These are phyloP conservation scores for Phytophthora pisi DNA, from an alignment of 352 stramenopile genomes.

Conservation along the genomic window DNA sequence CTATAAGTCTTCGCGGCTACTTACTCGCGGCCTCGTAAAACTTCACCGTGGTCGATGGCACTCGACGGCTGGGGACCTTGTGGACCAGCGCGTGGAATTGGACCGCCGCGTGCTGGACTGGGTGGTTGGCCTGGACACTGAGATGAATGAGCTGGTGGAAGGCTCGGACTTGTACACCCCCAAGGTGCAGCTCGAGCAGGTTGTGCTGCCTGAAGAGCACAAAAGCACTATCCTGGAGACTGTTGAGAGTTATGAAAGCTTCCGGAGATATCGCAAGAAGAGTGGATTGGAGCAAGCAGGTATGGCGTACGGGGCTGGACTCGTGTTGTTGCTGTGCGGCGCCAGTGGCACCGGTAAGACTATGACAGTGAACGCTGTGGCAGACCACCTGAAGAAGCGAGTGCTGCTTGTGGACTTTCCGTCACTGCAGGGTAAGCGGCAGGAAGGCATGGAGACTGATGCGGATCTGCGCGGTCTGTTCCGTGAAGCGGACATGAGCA, in stretches of 20 bases:
- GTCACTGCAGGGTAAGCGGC: conserved; percentile 80
- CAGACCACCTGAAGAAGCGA: conserved; percentile 85
- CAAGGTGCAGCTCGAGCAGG: conserved; percentile 83
- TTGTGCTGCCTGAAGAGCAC: conserved; percentile 87
- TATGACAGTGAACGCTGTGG: conserved; percentile 91
- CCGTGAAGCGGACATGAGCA: conserved; percentile 89
- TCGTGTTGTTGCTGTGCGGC: conserved; percentile 83
- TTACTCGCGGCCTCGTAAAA: conserved; percentile 80
- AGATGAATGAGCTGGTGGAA: conserved; percentile 92
- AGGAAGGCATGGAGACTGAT: conserved; percentile 77
- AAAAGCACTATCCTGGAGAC: conserved; percentile 83
- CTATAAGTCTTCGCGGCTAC: conserved; percentile 87
- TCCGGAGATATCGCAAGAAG: conserved; percentile 83
- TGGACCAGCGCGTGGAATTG: conserved; percentile 86
- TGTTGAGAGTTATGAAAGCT: conserved; percentile 84
- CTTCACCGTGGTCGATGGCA: conserved; percentile 85
- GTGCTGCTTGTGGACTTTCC: conserved; percentile 90
- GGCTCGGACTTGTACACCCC: conserved; percentile 87
- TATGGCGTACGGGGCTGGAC: conserved; percentile 77
- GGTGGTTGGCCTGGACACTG: conserved; percentile 86
- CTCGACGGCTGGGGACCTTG: conserved; percentile 80
- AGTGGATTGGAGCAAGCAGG: conserved; percentile 69
- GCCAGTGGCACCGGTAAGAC: conserved; percentile 91
- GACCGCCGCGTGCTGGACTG: conserved; percentile 88
- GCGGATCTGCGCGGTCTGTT: conserved; percentile 86